These are phyloP conservation scores for Eleusine indica DNA, from an alignment of 176 grass and related monocot species.

Conservation along the genomic window DNA sequence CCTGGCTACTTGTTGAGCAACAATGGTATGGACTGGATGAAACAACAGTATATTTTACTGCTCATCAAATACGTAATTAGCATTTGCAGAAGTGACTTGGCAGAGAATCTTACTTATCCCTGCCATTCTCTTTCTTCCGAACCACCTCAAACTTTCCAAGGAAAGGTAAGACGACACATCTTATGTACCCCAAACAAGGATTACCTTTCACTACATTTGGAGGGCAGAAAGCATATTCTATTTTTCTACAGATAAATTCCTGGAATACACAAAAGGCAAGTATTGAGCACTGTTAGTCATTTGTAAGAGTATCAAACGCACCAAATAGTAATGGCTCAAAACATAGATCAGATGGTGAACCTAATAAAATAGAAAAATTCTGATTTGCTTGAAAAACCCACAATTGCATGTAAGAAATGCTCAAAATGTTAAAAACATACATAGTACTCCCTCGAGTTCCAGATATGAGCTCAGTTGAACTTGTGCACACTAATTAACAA, in stretches of 20 bases:
- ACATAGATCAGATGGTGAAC: not conserved
- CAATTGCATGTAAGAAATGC: no score
- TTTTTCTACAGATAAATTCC: constrained; percentile 49
- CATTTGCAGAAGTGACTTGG: no score
- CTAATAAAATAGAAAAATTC: not conserved
- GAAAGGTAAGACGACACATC: not conserved
- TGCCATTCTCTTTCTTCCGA: not conserved
- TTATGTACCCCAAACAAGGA: not conserved
- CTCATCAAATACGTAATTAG: no score
- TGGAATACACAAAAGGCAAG: constrained; percentile 30
- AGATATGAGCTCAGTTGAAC: no score
- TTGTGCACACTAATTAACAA: no score
- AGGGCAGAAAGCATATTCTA: constrained; percentile 58
- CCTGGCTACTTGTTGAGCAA: no score
- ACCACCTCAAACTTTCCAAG: not conserved
- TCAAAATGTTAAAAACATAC: no score
- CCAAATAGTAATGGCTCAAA: not conserved
- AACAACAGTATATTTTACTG: no score
- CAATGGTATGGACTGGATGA: no score
- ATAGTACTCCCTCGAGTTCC: no score
- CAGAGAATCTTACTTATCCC: not conserved
- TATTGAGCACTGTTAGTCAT: not conserved
- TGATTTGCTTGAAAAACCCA: no score
- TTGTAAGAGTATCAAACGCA: not conserved
- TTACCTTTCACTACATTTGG: not conserved